Evolutionary conservation across 257 asterid species (phyloP).

Genomic region (Rehmannia glutinosa): DNA sequence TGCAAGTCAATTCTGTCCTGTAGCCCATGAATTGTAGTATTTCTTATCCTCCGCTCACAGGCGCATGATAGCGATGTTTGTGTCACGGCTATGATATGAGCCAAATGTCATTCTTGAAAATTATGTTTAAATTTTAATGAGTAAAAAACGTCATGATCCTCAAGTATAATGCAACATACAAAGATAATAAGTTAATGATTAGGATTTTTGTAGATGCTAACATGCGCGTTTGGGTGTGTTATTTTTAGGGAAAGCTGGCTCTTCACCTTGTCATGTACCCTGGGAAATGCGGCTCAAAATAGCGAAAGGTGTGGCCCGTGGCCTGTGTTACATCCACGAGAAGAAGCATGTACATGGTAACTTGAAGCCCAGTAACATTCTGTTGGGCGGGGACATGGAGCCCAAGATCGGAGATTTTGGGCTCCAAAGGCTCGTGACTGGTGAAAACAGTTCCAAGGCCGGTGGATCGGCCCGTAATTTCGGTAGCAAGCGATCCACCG

Average conservation of each 20-base stretch:
- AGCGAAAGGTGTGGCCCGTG: slow-evolving; percentile 93
- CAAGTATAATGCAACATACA: too few relatives aligned
- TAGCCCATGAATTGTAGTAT: slow-evolving; percentile 12
- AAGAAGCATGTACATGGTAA: slow-evolving; percentile 92
- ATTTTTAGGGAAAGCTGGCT: slow-evolving; percentile 67
- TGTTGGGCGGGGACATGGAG: slow-evolving; percentile 73
- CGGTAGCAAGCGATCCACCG: slow-evolving; percentile 86
- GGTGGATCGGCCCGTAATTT: slow-evolving; percentile 73
- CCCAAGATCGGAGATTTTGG: slow-evolving; percentile 95
- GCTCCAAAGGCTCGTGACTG: slow-evolving; percentile 68
- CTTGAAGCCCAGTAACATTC: slow-evolving; percentile 76
- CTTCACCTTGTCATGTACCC: slow-evolving; percentile 76
- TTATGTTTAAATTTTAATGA: background rate
- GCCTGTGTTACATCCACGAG: slow-evolving; percentile 74
- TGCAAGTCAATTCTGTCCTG: slow-evolving; percentile 44
- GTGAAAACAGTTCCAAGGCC: slow-evolving; percentile 59
- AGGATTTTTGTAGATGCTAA: slow-evolving; percentile 11
- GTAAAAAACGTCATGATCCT: too few relatives aligned
- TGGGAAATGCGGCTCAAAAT: slow-evolving; percentile 85
- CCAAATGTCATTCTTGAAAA: background rate
- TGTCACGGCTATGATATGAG: background rate
- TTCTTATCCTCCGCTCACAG: slow-evolving; percentile 22
- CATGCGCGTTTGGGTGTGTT: background rate
- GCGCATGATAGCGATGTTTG: slow-evolving; percentile 18
- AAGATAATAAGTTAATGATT: background rate